These are phyloP conservation scores for Tolypocladium paradoxum DNA, from an alignment of 2,329 filamentous ascomycete genomes.

Conservation along the genomic window DNA sequence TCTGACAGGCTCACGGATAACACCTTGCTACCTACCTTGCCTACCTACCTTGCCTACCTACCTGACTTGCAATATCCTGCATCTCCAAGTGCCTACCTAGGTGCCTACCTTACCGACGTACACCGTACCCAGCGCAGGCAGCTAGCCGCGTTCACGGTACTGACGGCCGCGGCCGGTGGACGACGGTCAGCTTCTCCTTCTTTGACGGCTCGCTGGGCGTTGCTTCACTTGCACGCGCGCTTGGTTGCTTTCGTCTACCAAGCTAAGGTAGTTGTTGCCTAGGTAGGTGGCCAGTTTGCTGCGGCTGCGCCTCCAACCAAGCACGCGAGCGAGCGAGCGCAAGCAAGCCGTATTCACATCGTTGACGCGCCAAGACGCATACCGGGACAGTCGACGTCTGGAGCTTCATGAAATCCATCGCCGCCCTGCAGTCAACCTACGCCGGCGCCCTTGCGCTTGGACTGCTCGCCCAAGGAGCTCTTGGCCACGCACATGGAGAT, in stretches of 20 bases:
- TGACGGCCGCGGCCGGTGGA: not conserved
- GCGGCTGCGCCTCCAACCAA: not conserved
- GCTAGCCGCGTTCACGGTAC: not conserved
- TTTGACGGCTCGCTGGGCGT: not conserved
- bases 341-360: not conserved
- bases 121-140: not conserved
- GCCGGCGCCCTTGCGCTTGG: not conserved
- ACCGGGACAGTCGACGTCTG: not conserved
- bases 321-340: not conserved
- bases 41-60: too few species aligned
- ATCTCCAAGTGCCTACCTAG: too few species aligned
- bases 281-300: not conserved
- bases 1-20: too few species aligned
- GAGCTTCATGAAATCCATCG: not conserved
- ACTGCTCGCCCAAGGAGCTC: not conserved
- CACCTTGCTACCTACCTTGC: too few species aligned
- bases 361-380: not conserved
- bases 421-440: not conserved
- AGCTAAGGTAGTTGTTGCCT: too few species aligned
- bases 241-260: not conserved
- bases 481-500: not conserved
- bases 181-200: not conserved
- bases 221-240: not conserved
- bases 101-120: too few species aligned
- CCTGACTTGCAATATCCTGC: too few species aligned